Evolutionary conservation across 352 stramenopile species (phyloP), one percentile per base, ranked within the genome.

Genomic region (Phytophthora colocasiae): DNA sequence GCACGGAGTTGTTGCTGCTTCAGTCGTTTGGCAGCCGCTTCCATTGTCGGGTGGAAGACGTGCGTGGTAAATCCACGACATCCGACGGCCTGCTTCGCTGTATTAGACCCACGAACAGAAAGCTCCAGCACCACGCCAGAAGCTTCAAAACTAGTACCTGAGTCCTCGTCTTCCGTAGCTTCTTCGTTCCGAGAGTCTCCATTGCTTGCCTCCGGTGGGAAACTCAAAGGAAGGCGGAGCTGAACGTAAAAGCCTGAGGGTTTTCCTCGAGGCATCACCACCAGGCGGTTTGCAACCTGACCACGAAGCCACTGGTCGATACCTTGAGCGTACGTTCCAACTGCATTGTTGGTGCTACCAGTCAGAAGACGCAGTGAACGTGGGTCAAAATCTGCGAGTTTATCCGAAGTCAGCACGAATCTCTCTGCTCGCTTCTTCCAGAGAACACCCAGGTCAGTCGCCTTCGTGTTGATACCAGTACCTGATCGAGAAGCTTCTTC

Each of bases 221-320:
- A 26, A 12, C 32, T 59, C 14, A 71, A 51, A 6, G 79, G 75
- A 0, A 90, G 53, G n/a, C 88, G 61, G 38, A 92, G 77, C 57
- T 92, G 83, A 29, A 92, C 38, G 69, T 89, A 92, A 40, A 78
- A 73, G 1, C 83, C 83, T 0, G 69, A 53, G 3, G 69, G 58
- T 17, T 81, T 87, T 0, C 83, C 83, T 1, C 81, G 58, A 15
- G 81, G 83, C 58, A 89, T 77, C 12, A 79, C 68, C 7, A 87
- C 78, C 10, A 92, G 54, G 31, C 78, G 66, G 39, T 76, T 69
- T 9, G 66, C 53, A 4, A 82, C 75, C 34, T 77, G 79, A 36
- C 66, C 67, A 26, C 74, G 68, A 22, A 90, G 49, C 57, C 73
- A 88, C 34, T 68, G 38, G 26, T 68, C 54, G 2, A 75, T 59